Base-by-base conservation (phyloP, 2,329 filamentous ascomycete genomes). In the Colletotrichum sp. region DNA sequence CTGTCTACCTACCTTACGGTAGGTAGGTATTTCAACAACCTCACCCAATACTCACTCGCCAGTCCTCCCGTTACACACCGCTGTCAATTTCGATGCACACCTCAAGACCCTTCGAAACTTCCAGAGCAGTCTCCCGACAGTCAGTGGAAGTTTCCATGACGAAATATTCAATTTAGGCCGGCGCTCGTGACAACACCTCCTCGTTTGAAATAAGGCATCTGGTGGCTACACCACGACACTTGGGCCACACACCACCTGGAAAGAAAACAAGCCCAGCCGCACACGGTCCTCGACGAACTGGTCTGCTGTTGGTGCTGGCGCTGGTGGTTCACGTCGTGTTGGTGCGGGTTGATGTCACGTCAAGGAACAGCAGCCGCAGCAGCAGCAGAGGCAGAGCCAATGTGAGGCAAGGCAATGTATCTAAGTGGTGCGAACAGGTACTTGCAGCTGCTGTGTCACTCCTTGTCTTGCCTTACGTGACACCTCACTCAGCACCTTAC, bases 121-220 rank as follows among this genome's bases (percentile, higher is more conserved):
- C n/a, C 10, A 21, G 43, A 52, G 43, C 39, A 12, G 10, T 26
- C 60, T 39, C 21, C 16, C 32, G 15, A 13, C 21, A 59, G 21
- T 10, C 12, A 26, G 30, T 34, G 16, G 32, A 39, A 18, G 30
- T 43, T n/a, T 65, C 32, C 13, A 52, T 75, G 52, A 75, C 72
- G 61, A 61, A 61, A 72, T 63, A 24, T 66, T 43, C 13, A 72
- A 32, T 64, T 72, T 52, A 18, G 68, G 72, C 68, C n/a, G 57
- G n/a, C 68, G 30, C 57, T 68, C 61, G 24, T 67, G 72, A 67
- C 61, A 21, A 39, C 67, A 70, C 48, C 55, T 36, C n/a, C 28
- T 52, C 55, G 69, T 68, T 75, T 67, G 73, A n/a, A 57, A 34
- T 72, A 67, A 67, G 68, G 43, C 30, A n/a, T 43, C 16, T 55